Conservation (phyloP, 495 filamentous ascomycete genomes). For the Umbilicaria muhlenbergii region DNA sequence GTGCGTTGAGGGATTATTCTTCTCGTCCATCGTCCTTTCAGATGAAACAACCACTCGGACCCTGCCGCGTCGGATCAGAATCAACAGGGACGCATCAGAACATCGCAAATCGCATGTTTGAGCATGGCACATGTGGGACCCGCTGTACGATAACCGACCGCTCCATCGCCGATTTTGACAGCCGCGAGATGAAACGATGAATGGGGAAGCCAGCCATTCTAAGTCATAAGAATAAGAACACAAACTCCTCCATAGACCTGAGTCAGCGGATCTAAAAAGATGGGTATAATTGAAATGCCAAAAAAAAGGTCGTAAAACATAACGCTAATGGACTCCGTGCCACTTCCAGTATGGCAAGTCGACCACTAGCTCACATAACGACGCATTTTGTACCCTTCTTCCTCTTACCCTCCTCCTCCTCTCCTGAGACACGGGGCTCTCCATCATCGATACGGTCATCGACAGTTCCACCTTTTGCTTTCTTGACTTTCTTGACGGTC, state of each 20-base stretch:
- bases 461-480: constrained; percentile 20
- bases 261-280: not conserved
- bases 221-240: not conserved
- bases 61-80: too few species aligned
- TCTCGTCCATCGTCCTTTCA: too few species aligned
- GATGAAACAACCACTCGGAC: too few species aligned
- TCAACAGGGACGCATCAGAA: too few species aligned
- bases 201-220: not conserved
- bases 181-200: not conserved
- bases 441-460: constrained; percentile 23
- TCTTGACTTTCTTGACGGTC: constrained; percentile 23
- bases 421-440: constrained; percentile 2
- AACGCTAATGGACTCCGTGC: not conserved
- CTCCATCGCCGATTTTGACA: not conserved
- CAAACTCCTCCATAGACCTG: not conserved
- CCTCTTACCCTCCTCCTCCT: constrained; percentile 8
- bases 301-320: not conserved
- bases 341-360: not conserved
- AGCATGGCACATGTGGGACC: too few species aligned
- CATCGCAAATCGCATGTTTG: too few species aligned
- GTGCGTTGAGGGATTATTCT: too few species aligned
- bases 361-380: constrained; percentile 33
- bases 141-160: too few species aligned
- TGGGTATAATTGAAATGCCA: not conserved
- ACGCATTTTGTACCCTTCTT: constrained; percentile 32